Conservation (phyloP, 1,284 basidiomycete genomes). For the Cryptococcus sp. region DNA sequence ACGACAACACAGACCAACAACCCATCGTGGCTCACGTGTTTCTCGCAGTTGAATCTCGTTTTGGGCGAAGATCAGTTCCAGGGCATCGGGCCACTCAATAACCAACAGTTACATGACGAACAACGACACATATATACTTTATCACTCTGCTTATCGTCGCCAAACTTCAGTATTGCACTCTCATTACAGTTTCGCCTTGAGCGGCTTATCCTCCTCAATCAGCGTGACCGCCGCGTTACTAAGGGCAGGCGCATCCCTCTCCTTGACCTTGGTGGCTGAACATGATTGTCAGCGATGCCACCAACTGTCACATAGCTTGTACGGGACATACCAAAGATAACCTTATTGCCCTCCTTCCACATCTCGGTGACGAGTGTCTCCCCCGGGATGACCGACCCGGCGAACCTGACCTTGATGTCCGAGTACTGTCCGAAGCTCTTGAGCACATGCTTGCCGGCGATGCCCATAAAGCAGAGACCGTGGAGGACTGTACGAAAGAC, state of each 20-base stretch:
- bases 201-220: slow-evolving; percentile 18
- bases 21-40: neutral
- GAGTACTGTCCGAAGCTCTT: slow-evolving; percentile 80
- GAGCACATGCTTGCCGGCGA: slow-evolving; percentile 89
- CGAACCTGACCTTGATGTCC: slow-evolving; percentile 92
- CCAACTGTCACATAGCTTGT: neutral
- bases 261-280: slow-evolving; percentile 54
- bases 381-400: slow-evolving; percentile 73
- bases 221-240: slow-evolving; percentile 56
- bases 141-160: too few relatives aligned
- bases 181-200: slow-evolving; percentile 45
- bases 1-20: neutral
- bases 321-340: slow-evolving; percentile 74
- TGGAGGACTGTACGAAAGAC: slow-evolving; percentile 52
- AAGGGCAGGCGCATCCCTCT: slow-evolving; percentile 53
- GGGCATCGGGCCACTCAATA: too few relatives aligned
- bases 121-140: too few relatives aligned
- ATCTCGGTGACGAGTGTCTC: slow-evolving; percentile 92
- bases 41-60: too few relatives aligned
- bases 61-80: too few relatives aligned
- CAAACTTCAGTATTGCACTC: too few relatives aligned
- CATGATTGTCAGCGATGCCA: slow-evolving; percentile 2
- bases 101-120: too few relatives aligned
- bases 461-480: slow-evolving; percentile 88
- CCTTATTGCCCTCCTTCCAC: slow-evolving; percentile 94